phyloP scores from a whole-genome alignment of 768 basidiomycete species.

The Hebeloma cylindrosporum region DNA sequence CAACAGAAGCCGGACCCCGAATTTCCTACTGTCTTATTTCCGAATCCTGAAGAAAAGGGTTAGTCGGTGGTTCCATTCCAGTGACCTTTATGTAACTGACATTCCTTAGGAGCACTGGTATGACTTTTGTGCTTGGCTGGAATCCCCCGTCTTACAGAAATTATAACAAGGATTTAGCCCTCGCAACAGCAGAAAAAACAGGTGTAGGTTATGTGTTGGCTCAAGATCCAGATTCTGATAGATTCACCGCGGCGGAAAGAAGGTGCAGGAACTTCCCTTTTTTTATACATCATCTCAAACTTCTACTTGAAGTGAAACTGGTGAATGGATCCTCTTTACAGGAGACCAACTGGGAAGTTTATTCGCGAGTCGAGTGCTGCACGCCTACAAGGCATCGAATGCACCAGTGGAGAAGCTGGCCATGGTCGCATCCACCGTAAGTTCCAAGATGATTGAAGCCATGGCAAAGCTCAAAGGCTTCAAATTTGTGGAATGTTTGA shows the following conservation, averaged over 20 bases:
- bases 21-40: slow-evolving; percentile 82
- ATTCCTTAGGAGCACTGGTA: slow-evolving; percentile 22
- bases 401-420: slow-evolving; percentile 60
- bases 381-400: slow-evolving; percentile 41
- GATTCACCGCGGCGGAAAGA: slow-evolving; percentile 77
- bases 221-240: slow-evolving; percentile 87
- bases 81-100: background rate
- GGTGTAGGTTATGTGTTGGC: slow-evolving; percentile 71
- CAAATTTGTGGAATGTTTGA: slow-evolving; percentile 81
- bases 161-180: slow-evolving; percentile 61
- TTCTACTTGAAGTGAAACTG: slow-evolving; percentile 37
- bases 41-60: slow-evolving; percentile 93
- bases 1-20: slow-evolving; percentile 80
- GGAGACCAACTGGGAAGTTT: slow-evolving; percentile 78
- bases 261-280: slow-evolving; percentile 36
- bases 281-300: slow-evolving; percentile 3
- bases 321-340: slow-evolving; percentile 70
- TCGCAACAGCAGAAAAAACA: slow-evolving; percentile 55
- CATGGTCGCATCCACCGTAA: slow-evolving; percentile 89
- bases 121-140: slow-evolving; percentile 1
- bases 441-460: slow-evolving; percentile 83
- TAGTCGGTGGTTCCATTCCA: slow-evolving; percentile 7
- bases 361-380: slow-evolving; percentile 45
- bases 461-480: slow-evolving; percentile 80
- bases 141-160: background rate